Base-by-base conservation (phyloP, 2,329 filamentous ascomycete genomes). In the Ophiostoma himal-ulmi region DNA sequence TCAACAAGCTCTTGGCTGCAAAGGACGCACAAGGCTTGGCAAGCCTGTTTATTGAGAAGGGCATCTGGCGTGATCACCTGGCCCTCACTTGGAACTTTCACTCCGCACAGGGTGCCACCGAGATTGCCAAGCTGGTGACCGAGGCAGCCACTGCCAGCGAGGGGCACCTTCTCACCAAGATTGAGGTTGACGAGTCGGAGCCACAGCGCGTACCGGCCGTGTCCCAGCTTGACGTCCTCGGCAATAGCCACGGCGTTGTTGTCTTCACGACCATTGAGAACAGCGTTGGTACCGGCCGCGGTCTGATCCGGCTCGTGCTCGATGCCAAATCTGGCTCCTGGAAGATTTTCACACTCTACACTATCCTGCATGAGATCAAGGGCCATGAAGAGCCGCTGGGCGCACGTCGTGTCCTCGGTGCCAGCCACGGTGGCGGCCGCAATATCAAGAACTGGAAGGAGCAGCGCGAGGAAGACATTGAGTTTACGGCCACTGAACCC, bases 261-360 rank as follows among this genome's bases (percentile, higher is more conserved):
- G 85, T 86, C 71, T 89, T 87, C 74, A 78, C 89, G 68, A 81
- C 77, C 0, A 78, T 88, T 26, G 81, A 84, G 2, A 89, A 85
- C 0, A 78, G 80, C 5, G 74, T 85, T 1, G 89, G 89, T 0
- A 73, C 74, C 0, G 90, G 88, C 0, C 78, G 82, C 1, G 89
- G 89, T 1, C 74, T 91, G 1, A 80, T 85, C 0, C 80, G 86
- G 3, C 76, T 91, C 0, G 80, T 82, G 20, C 62, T n/a, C n/a
- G 36, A 65, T 52, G 78, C 26, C 1, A 76, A 77, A 0, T 78
- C 77, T 0, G 78, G 77, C 2, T 48, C 71, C 2, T 91, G 88
- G 88, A 89, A 87, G 75, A 84, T 87, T 0, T 89, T 86, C 73
- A 88, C 87, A 1, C 74, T 91, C 0, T 91, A 87, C 75, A 91